Conservation (phyloP, 2,329 filamentous ascomycete species). For the Hyphodiscus sp. region DNA sequence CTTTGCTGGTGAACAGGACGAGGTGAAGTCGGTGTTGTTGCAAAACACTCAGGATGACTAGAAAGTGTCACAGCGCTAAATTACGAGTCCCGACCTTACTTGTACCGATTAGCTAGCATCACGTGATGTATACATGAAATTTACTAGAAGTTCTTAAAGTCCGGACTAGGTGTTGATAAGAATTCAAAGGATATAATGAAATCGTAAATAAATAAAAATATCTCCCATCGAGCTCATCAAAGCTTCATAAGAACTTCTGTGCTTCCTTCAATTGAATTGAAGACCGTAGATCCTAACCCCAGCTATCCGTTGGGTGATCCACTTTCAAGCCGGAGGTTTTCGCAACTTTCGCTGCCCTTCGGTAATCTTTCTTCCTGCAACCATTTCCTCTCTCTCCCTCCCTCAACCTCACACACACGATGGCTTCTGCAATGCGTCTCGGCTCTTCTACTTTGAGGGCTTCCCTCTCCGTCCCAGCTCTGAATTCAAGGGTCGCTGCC, state of each 20-base stretch:
- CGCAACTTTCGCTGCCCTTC: background rate
- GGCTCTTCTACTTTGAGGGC: conserved; percentile 77
- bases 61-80: too few species aligned
- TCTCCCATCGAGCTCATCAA: background rate
- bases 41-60: background rate
- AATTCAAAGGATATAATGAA: background rate
- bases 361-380: conserved; percentile 28
- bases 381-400: conserved; percentile 26
- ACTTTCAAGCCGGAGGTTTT: background rate
- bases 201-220: background rate
- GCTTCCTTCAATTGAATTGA: background rate
- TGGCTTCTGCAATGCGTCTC: conserved; percentile 80
- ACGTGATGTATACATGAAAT: background rate
- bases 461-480: conserved; percentile 59
- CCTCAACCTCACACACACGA: conserved; percentile 41
- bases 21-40: background rate
- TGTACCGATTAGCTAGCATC: background rate
- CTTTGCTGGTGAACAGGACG: background rate
- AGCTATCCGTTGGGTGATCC: background rate
- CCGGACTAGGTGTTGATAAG: background rate
- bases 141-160: background rate
- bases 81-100: too few species aligned
- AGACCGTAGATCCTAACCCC: background rate
- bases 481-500: conserved; percentile 62
- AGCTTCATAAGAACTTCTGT: background rate